Evolutionary conservation across 768 basidiomycete genomes (phyloP).

Genomic region (Saitozyma podzolica): DNA sequence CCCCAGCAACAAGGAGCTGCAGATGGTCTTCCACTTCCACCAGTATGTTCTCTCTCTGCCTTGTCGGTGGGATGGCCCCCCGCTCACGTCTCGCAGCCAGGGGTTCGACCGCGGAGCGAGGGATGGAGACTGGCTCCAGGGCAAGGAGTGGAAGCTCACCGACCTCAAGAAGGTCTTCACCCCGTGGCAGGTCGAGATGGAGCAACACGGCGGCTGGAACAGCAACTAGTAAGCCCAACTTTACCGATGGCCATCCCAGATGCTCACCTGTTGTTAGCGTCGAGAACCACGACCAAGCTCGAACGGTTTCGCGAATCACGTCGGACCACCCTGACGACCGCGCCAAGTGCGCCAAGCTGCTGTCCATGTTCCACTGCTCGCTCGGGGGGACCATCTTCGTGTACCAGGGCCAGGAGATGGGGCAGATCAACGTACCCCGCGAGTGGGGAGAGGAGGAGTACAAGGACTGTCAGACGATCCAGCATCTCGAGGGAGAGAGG

Average conservation of each 20-base stretch:
- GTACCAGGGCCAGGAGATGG: constrained; percentile 72
- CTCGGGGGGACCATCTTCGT: constrained; percentile 68
- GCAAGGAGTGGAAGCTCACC: constrained; percentile 57
- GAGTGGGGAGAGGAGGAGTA: constrained; percentile 70
- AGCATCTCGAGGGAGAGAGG: constrained; percentile 13
- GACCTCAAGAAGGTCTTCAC: constrained; percentile 57
- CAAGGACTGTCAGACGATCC: constrained; percentile 62
- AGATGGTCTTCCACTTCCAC: constrained; percentile 48
- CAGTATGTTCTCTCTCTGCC: constrained; percentile 7
- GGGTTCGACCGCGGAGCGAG: constrained; percentile 30
- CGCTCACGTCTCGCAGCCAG: neutral
- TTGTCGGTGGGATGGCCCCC: too few species aligned
- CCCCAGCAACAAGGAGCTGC: constrained; percentile 61
- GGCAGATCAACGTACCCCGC: constrained; percentile 56
- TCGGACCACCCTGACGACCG: constrained; percentile 64
- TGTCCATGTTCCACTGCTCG: constrained; percentile 64
- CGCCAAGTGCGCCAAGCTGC: constrained; percentile 62
- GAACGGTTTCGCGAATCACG: constrained; percentile 67
- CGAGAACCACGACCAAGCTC: constrained; percentile 26
- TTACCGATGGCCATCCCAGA: neutral
- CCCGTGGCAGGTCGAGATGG: constrained; percentile 63
- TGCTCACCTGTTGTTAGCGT: neutral
- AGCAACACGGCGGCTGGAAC: constrained; percentile 68
- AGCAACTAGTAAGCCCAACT: constrained; percentile 47
- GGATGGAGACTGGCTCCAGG: constrained; percentile 2